Conservation (phyloP, 2,329 filamentous ascomycete species). For the Apiospora koreana region DNA sequence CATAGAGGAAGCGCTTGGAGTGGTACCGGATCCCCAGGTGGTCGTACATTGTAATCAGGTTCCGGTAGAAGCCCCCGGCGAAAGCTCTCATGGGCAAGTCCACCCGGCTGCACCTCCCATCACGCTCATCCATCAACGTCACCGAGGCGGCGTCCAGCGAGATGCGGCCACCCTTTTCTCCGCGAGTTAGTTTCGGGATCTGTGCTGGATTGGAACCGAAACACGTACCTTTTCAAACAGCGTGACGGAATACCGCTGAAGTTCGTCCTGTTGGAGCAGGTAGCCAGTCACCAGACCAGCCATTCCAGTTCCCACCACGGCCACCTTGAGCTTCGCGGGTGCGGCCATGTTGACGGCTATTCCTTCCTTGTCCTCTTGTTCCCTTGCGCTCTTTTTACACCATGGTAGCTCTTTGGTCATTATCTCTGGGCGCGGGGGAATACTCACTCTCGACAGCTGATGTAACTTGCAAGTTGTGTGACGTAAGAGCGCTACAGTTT, state of each 20-base stretch:
- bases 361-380: background rate
- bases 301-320: slow-evolving; percentile 16
- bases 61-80: slow-evolving; percentile 49
- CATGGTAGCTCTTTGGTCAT: background rate
- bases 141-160: slow-evolving; percentile 42
- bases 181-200: background rate
- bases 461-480: background rate
- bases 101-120: slow-evolving; percentile 32
- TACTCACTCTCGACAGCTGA: too few relatives aligned
- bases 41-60: slow-evolving; percentile 57
- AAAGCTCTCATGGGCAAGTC: slow-evolving; percentile 42
- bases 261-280: slow-evolving; percentile 13
- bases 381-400: background rate
- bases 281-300: slow-evolving; percentile 15
- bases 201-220: background rate
- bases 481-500: background rate
- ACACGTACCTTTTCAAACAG: slow-evolving; percentile 15
- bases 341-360: background rate
- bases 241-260: slow-evolving; percentile 13
- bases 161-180: slow-evolving; percentile 31
- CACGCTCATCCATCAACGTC: slow-evolving; percentile 32
- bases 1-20: slow-evolving; percentile 53
- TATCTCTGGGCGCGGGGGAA: background rate
- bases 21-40: slow-evolving; percentile 52
- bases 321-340: background rate